A percentile compares a stretch with the other conserved stretches of the same genome.
Evolutionary conservation across 2,329 filamentous ascomycete species (phyloP).

Genomic region (Capronia coronata): DNA sequence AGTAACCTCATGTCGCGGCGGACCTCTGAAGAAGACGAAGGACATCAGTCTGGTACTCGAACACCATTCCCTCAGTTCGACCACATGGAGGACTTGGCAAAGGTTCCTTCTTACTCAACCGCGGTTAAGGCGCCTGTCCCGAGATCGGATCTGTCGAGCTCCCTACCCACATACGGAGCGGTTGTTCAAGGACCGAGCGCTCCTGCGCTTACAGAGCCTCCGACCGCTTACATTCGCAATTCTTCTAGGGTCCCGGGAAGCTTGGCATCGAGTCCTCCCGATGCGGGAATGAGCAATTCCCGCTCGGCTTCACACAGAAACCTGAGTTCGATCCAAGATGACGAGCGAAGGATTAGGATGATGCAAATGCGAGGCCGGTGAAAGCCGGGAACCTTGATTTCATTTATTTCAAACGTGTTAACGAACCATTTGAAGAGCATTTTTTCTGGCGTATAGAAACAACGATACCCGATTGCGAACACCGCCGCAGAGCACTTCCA

Average conservation of each 20-base stretch:
- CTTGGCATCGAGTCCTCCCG: conserved; percentile 24
- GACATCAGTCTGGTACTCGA: conserved; percentile 39
- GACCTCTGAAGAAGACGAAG: conserved; percentile 43
- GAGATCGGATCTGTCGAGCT: conserved; percentile 35
- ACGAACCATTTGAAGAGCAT: background rate
- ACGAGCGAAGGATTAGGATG: conserved; percentile 37
- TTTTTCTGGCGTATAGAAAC: conserved; percentile 3
- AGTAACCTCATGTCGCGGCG: conserved; percentile 38
- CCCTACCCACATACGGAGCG: conserved; percentile 61
- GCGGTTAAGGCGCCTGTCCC: conserved; percentile 61
- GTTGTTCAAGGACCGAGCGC: conserved; percentile 35
- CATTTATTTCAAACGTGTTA: background rate
- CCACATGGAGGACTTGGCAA: conserved; percentile 60
- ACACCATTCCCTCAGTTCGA: conserved; percentile 42
- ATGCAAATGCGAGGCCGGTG: conserved; percentile 35
- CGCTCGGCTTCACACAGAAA: conserved; percentile 26
- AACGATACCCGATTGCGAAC: conserved; percentile 5
- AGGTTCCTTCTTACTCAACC: conserved; percentile 71
- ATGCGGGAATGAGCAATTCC: conserved; percentile 30
- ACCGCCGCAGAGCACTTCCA: background rate
- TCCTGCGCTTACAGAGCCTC: conserved; percentile 34
- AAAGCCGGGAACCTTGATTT: background rate
- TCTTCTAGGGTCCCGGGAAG: conserved; percentile 35
- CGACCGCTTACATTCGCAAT: conserved; percentile 35
- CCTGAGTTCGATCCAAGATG: conserved; percentile 32